Percentiles rank a stretch among this genome's conserved stretches.
Conservation (phyloP, 176 grass and related monocot species). For the Bothriochloa decipiens region DNA sequence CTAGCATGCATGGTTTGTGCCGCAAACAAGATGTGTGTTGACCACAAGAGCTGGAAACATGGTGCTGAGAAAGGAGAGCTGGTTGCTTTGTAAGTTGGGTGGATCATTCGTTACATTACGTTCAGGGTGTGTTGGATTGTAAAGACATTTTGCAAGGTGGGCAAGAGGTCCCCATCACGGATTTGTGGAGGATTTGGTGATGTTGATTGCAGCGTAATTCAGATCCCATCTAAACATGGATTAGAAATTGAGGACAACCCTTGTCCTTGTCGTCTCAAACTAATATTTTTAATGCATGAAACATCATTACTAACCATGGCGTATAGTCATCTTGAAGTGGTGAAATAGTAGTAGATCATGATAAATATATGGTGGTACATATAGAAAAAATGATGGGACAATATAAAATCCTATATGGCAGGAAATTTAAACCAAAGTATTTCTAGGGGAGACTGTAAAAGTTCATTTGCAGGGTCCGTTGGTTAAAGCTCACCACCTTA, state of each 20-base stretch:
- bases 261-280: background rate
- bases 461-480: no score
- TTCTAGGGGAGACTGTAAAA: no score
- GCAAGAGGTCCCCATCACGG: slow-evolving; percentile 19
- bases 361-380: no score
- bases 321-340: no score
- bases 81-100: slow-evolving; percentile 20
- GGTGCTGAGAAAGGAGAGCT: background rate
- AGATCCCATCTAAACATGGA: slow-evolving; percentile 14
- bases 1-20: slow-evolving; percentile 2
- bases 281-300: no score
- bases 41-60: background rate
- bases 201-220: slow-evolving; percentile 27
- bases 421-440: no score
- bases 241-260: background rate
- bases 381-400: no score
- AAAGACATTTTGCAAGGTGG: slow-evolving; percentile 14
- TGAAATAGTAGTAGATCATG: no score
- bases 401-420: no score
- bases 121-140: background rate
- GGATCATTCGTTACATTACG: slow-evolving; percentile 13
- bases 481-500: no score
- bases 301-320: no score
- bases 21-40: slow-evolving; percentile 3
- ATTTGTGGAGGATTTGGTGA: slow-evolving; percentile 39